Evolutionary conservation across 305 asterid genomes (phyloP).

Genomic region (Solanum hybrid): DNA sequence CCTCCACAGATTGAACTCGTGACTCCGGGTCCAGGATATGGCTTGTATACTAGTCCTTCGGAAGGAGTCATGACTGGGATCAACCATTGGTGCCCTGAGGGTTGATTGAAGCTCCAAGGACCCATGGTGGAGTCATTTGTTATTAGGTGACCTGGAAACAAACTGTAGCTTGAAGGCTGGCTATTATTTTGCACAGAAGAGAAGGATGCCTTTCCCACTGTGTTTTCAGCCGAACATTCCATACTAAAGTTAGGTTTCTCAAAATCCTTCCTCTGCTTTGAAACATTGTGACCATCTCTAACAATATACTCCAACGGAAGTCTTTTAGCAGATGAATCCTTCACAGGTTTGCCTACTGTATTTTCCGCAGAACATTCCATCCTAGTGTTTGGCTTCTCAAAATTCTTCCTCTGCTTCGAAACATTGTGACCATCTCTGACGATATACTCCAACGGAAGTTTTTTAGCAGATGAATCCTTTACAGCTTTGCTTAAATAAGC

Average conservation of each 20-base stretch:
- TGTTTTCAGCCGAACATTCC: slow-evolving; percentile 62
- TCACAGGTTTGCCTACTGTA: slow-evolving; percentile 37
- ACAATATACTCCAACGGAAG: slow-evolving; percentile 25
- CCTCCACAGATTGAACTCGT: slow-evolving; percentile 28
- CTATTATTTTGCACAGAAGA: slow-evolving; percentile 35
- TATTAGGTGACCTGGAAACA: slow-evolving; percentile 8
- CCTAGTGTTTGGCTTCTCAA: slow-evolving; percentile 26
- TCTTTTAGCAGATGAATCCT: slow-evolving; percentile 31
- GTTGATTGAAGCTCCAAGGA: slow-evolving; percentile 39
- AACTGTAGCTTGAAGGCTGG: slow-evolving; percentile 22
- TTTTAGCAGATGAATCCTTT: slow-evolving; percentile 29
- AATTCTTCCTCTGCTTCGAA: slow-evolving; percentile 24
- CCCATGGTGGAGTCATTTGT: slow-evolving; percentile 19
- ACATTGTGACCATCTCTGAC: slow-evolving; percentile 21
- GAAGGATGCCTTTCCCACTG: slow-evolving; percentile 29
- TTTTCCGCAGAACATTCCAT: slow-evolving; percentile 65
- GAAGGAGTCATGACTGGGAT: slow-evolving; percentile 85
- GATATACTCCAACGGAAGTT: slow-evolving; percentile 30
- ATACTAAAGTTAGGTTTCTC: slow-evolving; percentile 30
- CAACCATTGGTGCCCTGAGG: slow-evolving; percentile 70
- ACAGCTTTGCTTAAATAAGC: slow-evolving; percentile 30
- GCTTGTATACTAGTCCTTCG: slow-evolving; percentile 87
- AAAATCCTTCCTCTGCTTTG: slow-evolving; percentile 24
- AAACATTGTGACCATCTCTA: slow-evolving; percentile 23
- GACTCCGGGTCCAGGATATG: slow-evolving; percentile 50